Percentiles rank a stretch among this genome's conserved stretches.
Conservation (phyloP, 1,139 yeast species). For the Debaryomyces coudertii region DNA sequence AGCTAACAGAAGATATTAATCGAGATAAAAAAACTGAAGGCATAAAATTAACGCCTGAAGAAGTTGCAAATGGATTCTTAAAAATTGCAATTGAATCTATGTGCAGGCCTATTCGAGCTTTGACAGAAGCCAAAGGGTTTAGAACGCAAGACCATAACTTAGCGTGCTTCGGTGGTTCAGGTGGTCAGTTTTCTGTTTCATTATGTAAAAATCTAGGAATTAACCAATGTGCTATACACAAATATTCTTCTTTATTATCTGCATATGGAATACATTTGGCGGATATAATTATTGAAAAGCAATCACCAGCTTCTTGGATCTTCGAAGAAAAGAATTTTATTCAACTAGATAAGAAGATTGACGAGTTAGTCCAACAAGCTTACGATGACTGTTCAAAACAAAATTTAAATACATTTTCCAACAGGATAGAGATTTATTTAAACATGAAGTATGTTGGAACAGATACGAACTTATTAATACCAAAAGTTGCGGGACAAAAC, state of each 20-base stretch:
- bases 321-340: conserved; percentile 15
- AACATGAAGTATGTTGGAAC: conserved; percentile 77
- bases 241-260: conserved; percentile 56
- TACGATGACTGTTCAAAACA: conserved; percentile 21
- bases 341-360: conserved; percentile 29
- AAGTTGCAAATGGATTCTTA: conserved; percentile 56
- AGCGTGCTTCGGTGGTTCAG: conserved; percentile 62
- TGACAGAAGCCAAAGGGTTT: conserved; percentile 59
- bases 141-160: conserved; percentile 47
- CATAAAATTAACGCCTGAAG: conserved; percentile 36
- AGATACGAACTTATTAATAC: conserved; percentile 73
- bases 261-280: conserved; percentile 62
- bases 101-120: conserved; percentile 58
- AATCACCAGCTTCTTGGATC: conserved; percentile 43
- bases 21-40: conserved; percentile 29
- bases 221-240: conserved; percentile 48
- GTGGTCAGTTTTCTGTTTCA: conserved; percentile 60
- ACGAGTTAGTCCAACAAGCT: conserved; percentile 18
- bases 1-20: conserved; percentile 41
- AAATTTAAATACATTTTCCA: conserved; percentile 24
- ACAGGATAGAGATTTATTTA: conserved; percentile 54
- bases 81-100: conserved; percentile 58
- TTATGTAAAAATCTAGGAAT: conserved; percentile 54
- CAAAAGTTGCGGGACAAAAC: conserved; percentile 13
- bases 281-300: conserved; percentile 59